Base-by-base conservation (phyloP, 139 green algal genomes). In the Yamagishiella unicocca region DNA sequence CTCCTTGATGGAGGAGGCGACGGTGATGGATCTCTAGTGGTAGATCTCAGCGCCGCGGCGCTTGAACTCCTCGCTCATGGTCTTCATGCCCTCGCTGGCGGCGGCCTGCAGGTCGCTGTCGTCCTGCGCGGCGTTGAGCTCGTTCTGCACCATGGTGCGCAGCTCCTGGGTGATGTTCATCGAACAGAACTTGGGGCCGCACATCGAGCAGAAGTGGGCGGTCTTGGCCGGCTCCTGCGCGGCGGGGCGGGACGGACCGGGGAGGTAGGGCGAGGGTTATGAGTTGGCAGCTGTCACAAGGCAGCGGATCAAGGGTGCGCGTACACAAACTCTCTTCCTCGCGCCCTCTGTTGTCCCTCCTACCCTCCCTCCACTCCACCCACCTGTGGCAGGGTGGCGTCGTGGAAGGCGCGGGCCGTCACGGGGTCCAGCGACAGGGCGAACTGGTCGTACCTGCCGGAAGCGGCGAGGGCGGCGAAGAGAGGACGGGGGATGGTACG, bases 401-500 rank as follows among this genome's bases (percentile, higher is more conserved):
- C 96, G 83, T 98, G 96, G 90, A 95, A 98, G 25, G 91, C 64
- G 58, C 89, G 92, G 0, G 96, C 96, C 17, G 95, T 98, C 2
- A 98, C 93, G 1, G 97, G 97, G 88, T 99, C 97, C 87, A 99
- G 94, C 29, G 92, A 94, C 68, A 99, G 91, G 62, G 97, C 95
- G 93, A 99, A 99, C 94, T 99, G 97, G 91, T 99, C 97, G 35
- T 94, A 89, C 94, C 94, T 95, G n/a, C n/a, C n/a, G n/a, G n/a
- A n/a, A n/a, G n/a, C n/a, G n/a, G n/a, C n/a, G n/a, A n/a, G n/a
- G n/a, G n/a, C n/a, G n/a, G n/a, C n/a, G n/a, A n/a, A n/a, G n/a
- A n/a, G n/a, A n/a, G n/a, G n/a, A n/a, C n/a, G n/a, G n/a, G n/a
- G n/a, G n/a, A n/a, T n/a, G n/a, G n/a, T n/a, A n/a, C n/a, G n/a